phyloP scores from a whole-genome alignment of 148 eudicot species.

The Heliamphora exappendiculata region DNA sequence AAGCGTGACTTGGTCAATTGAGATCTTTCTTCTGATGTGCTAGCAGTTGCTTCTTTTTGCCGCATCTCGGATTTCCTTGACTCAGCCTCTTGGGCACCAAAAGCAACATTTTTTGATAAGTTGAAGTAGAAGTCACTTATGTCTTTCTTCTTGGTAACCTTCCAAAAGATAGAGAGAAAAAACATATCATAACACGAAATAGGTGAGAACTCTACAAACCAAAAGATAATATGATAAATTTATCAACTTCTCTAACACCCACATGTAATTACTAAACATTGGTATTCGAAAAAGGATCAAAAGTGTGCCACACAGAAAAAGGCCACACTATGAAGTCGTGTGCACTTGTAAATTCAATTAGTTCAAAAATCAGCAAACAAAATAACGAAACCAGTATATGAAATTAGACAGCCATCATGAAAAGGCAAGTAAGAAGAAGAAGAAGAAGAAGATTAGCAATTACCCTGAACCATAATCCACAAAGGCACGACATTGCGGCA shows the following conservation, averaged over 20 bases:
- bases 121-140: conserved; percentile 82
- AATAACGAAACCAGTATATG: no score
- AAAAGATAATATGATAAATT: neutral
- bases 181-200: neutral
- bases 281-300: neutral
- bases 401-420: no score
- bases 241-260: neutral
- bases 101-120: conserved; percentile 68
- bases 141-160: conserved; percentile 89
- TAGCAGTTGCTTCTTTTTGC: conserved; percentile 20
- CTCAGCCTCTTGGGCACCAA: conserved; percentile 50
- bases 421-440: no score
- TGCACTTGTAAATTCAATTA: neutral
- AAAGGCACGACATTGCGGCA: no score
- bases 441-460: no score
- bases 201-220: neutral
- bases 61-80: conserved; percentile 17
- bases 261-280: neutral
- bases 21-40: conserved; percentile 18
- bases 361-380: neutral
- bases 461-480: no score
- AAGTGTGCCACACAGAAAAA: no score
- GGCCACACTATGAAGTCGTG: neutral
- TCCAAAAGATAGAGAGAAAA: conserved; percentile 3
- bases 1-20: conserved; percentile 20